Conservation (phyloP, 306 rosid genomes). For the Neltuma alba region DNA sequence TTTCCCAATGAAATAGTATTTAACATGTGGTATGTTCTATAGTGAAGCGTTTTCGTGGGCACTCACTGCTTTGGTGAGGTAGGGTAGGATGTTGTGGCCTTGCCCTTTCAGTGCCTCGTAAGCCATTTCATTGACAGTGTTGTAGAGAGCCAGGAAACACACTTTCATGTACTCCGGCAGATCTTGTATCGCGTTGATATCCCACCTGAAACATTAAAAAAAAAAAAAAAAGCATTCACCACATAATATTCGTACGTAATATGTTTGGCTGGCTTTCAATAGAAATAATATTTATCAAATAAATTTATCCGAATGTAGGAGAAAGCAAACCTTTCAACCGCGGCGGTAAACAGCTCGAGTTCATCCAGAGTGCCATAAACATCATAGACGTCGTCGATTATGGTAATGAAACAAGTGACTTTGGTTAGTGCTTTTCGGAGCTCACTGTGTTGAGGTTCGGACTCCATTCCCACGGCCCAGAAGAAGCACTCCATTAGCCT, state of each 20-base stretch:
- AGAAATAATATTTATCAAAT: neutral
- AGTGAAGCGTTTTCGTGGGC: neutral
- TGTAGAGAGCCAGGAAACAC: slow-evolving; percentile 65
- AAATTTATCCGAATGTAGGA: neutral
- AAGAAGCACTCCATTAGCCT: slow-evolving; percentile 59
- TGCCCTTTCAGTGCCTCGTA: slow-evolving; percentile 46
- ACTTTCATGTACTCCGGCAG: slow-evolving; percentile 62
- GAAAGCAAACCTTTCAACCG: slow-evolving; percentile 49
- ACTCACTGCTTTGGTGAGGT: slow-evolving; percentile 53
- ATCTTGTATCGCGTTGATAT: slow-evolving; percentile 40
- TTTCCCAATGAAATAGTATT: neutral
- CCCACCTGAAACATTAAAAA: slow-evolving; percentile 50
- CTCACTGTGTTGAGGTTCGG: slow-evolving; percentile 44
- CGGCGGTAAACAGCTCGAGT: slow-evolving; percentile 49
- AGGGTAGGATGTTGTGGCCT: slow-evolving; percentile 48
- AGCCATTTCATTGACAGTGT: slow-evolving; percentile 58
- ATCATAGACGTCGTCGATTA: slow-evolving; percentile 63
- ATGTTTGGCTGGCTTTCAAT: neutral
- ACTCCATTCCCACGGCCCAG: slow-evolving; percentile 53
- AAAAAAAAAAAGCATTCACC: neutral
- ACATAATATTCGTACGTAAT: neutral
- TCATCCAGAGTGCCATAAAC: slow-evolving; percentile 61
- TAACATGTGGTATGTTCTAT: neutral
- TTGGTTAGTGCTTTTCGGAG: slow-evolving; percentile 54
- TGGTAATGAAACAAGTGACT: slow-evolving; percentile 42